Base-by-base conservation (phyloP, 805 yeast genomes). In the Teunomyces funiuensis region DNA sequence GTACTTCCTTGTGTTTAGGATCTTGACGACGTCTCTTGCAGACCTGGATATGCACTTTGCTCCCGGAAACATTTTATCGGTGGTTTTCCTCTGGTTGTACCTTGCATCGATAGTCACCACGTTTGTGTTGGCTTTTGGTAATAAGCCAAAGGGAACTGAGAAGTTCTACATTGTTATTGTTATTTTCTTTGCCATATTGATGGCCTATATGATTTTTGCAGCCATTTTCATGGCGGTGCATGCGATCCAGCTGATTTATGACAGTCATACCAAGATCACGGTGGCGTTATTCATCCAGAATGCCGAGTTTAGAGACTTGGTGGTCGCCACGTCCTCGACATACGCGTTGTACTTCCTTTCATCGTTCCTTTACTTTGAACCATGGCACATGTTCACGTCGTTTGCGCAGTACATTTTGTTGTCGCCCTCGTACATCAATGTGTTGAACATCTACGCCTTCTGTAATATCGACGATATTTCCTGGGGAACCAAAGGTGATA, bases 401-500 rank as follows among this genome's bases (percentile, higher is more conserved):
- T 76, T 79, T 55, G 43, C 61, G 9, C 80, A 76, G 53, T 76
- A 76, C 52, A 66, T 75, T 46, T 65, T 76, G 53, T 61, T 76
- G 37, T 72, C 77, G 20, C 80, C 81, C 4, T 65, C 76, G n/a
- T 76, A 74, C 54, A 66, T 74, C 46, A 76, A 76, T 47, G 77
- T 82, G 28, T 64, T 82, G 53, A 80, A 79, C 55, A 82, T 81
- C 37, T 81, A 79, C 58, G 84, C 86, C 1, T 81, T 82, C 57
- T 81, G 85, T 66, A 81, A 81, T 60, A 79, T 82, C 66, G 85
- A 81, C 55, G 86, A 81, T 61, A 77, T 81, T 36, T 81, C 86
- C 2, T 81, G 86, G 86, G 86, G 86, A 44, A 81, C 86, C n/a
- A 81, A 82, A 58, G 86, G 86, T 29, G 77, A 80, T 31, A 69